A percentile compares a stretch with the other conserved stretches of the same genome.
Evolutionary conservation across 1,284 basidiomycete genomes (phyloP).

Genomic region (Apiotrichum gracile): DNA sequence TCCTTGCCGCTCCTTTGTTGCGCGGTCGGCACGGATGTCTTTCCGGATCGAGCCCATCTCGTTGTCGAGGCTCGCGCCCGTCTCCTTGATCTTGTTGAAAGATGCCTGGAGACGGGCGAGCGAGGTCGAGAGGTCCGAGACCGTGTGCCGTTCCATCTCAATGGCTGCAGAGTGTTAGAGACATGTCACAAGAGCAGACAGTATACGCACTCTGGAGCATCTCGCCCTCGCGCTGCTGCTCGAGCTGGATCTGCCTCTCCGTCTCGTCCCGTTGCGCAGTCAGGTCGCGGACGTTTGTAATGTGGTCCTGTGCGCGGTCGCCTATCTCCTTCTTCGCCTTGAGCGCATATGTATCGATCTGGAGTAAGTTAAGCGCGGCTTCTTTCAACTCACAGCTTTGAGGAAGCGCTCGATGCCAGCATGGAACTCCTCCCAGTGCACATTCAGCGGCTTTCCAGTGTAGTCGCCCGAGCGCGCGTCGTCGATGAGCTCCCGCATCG

Average conservation of each 20-base stretch:
- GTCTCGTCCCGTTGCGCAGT: conserved; percentile 36
- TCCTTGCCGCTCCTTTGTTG: conserved; percentile 65
- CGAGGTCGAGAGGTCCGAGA: conserved; percentile 29
- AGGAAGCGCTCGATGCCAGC: conserved; percentile 34
- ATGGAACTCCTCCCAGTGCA: conserved; percentile 39
- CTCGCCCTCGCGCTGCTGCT: conserved; percentile 38
- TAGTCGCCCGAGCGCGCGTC: conserved; percentile 9
- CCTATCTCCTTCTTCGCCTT: conserved; percentile 37
- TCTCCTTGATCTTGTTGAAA: conserved; percentile 31
- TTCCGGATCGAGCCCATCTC: conserved; percentile 27
- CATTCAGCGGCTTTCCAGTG: conserved; percentile 8
- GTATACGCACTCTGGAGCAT: conserved; percentile 40
- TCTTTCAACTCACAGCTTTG: conserved; percentile 25
- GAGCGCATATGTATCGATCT: conserved; percentile 40
- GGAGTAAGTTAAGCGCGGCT: not conserved
- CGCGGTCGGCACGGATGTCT: conserved; percentile 24
- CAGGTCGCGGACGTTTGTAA: conserved; percentile 23
- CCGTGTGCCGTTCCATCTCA: conserved; percentile 34
- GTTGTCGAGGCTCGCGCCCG: conserved; percentile 29
- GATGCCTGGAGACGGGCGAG: conserved; percentile 30
- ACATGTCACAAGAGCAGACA: no score
- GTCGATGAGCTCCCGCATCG: conserved; percentile 23
- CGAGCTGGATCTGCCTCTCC: conserved; percentile 35
- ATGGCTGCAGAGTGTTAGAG: conserved; percentile 23
- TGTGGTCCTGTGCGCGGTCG: conserved; percentile 28